phyloP scores from a whole-genome alignment of 2,329 filamentous ascomycete species.

The Cladophialophora chaetospira region DNA sequence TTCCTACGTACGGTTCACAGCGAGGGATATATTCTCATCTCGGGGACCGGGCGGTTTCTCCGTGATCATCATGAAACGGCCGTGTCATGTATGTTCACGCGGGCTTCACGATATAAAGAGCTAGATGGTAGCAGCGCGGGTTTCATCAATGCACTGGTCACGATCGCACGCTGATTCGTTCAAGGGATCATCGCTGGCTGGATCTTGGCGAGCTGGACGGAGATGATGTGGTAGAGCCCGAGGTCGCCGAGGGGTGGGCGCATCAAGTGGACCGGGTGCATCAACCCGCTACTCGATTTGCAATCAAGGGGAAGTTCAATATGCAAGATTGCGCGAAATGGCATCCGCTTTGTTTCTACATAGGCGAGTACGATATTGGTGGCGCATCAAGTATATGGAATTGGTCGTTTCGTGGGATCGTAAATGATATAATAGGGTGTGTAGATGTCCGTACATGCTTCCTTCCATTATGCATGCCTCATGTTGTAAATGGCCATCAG shows the following conservation, averaged over 20 bases:
- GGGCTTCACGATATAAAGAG: neutral
- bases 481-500: neutral
- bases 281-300: neutral
- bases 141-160: neutral
- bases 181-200: neutral
- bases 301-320: neutral
- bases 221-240: slow-evolving; percentile 13
- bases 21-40: neutral
- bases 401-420: slow-evolving; percentile 7
- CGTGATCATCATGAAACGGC: neutral
- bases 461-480: neutral
- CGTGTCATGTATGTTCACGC: neutral
- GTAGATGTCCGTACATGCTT: neutral
- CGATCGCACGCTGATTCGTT: neutral
- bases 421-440: neutral
- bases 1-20: neutral
- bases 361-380: slow-evolving; percentile 7
- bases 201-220: neutral
- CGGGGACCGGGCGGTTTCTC: neutral
- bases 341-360: slow-evolving; percentile 5
- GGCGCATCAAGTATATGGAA: neutral
- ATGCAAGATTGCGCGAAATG: neutral
- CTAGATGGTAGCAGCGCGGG: neutral
- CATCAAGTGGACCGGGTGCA: neutral
- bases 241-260: slow-evolving; percentile 18